phyloP scores from a whole-genome alignment of 148 eudicot species.

The Amaranthus hypochondriacus region DNA sequence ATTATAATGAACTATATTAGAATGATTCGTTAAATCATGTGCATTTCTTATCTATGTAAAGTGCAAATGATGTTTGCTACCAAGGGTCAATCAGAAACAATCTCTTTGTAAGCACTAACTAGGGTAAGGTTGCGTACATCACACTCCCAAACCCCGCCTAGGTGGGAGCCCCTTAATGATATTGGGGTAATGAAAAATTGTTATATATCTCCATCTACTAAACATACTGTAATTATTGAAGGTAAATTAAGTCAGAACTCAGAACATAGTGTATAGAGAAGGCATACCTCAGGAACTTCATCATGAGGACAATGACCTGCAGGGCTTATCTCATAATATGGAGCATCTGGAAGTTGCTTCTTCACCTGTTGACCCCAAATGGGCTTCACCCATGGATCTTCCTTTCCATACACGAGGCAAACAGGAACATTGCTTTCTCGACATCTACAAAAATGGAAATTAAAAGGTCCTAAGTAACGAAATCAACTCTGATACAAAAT shows the following conservation, averaged over 20 bases:
- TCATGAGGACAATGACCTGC: conserved; percentile 99
- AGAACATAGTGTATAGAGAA: not conserved
- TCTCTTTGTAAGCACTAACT: too few species aligned
- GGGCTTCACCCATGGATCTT: conserved; percentile 97
- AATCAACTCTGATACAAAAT: not conserved
- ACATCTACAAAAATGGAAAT: conserved; percentile 41
- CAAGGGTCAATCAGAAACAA: too few species aligned
- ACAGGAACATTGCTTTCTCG: conserved; percentile 49
- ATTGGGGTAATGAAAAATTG: too few species aligned
- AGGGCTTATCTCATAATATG: conserved; percentile 87
- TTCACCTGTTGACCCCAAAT: conserved; percentile 84
- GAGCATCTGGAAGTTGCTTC: conserved; percentile 72
- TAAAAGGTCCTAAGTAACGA: conserved; percentile 12
- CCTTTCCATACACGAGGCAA: conserved; percentile 88
- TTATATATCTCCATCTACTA: too few species aligned
- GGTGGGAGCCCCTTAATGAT: too few species aligned
- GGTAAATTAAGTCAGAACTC: not conserved
- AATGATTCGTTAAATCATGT: too few species aligned
- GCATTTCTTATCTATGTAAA: too few species aligned
- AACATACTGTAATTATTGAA: not conserved
- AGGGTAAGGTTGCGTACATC: too few species aligned
- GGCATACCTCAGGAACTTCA: conserved; percentile 91
- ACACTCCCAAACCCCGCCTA: too few species aligned
- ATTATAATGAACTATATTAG: too few species aligned
- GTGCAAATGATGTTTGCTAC: too few species aligned